Evolutionary conservation across 2,329 filamentous ascomycete genomes (phyloP).

Genomic region (Colletotrichum sp.): DNA sequence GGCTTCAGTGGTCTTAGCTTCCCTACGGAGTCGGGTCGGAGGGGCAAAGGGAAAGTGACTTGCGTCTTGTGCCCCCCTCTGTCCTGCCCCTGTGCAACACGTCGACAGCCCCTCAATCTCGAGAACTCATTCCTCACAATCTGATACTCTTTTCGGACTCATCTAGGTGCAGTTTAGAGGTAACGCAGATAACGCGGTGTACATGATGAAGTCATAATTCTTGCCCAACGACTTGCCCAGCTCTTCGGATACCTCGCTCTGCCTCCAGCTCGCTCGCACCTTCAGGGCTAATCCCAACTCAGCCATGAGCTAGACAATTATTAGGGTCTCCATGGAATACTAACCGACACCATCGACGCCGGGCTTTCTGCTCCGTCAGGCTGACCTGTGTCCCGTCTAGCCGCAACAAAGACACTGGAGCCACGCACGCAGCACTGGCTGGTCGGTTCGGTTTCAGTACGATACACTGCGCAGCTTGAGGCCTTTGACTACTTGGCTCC

Average conservation of each 20-base stretch:
- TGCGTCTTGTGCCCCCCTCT: background rate
- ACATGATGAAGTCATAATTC: background rate
- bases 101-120: background rate
- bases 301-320: slow-evolving; percentile 8
- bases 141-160: background rate
- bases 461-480: background rate
- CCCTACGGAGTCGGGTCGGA: background rate
- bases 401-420: slow-evolving; percentile 2
- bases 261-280: background rate
- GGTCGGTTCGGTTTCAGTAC: background rate
- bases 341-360: background rate
- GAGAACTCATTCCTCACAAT: background rate
- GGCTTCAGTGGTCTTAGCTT: background rate
- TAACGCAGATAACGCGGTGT: background rate
- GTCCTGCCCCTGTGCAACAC: background rate
- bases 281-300: background rate
- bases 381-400: background rate
- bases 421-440: slow-evolving; percentile 8
- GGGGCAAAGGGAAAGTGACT: background rate
- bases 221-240: background rate
- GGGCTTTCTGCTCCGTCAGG: slow-evolving; percentile 1
- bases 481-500: background rate
- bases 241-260: background rate
- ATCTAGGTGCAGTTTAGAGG: background rate
- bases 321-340: background rate